Evolutionary conservation across 176 grass and related monocot genomes (phyloP).

Genomic region (Panicum miliaceum): DNA sequence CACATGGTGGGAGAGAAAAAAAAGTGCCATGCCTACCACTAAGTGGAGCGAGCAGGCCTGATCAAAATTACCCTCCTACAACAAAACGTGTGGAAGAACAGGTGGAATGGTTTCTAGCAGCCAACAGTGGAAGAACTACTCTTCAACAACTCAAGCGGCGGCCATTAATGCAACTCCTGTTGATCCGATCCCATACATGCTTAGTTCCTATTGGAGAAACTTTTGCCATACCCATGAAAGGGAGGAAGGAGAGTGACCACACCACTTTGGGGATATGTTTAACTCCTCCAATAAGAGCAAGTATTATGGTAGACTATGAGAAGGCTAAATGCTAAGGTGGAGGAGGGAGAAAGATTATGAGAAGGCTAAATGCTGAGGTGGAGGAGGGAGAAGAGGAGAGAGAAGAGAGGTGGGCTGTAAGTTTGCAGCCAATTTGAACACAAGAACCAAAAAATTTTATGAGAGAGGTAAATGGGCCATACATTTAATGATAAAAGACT

Average conservation of each 20-base stretch:
- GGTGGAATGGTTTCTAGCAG: not conserved
- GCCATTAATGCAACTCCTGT: constrained; percentile 59
- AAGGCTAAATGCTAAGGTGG: too few relatives aligned
- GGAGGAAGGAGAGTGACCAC: constrained; percentile 22
- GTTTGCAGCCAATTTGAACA: too few relatives aligned
- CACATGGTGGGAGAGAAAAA: not conserved
- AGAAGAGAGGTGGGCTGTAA: too few relatives aligned
- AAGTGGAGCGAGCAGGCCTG: not conserved
- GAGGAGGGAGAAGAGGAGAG: too few relatives aligned
- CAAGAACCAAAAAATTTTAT: too few relatives aligned
- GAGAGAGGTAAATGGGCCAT: too few relatives aligned
- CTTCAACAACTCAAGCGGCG: not conserved
- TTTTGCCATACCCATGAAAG: constrained; percentile 47
- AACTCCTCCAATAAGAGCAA: constrained; percentile 44
- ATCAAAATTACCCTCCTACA: constrained; percentile 5
- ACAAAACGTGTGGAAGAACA: not conserved
- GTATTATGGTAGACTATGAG: too few relatives aligned
- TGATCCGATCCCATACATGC: constrained; percentile 1
- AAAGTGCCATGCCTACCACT: not conserved
- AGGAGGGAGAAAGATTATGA: too few relatives aligned
- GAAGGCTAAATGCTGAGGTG: too few relatives aligned
- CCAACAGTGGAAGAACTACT: constrained; percentile 18
- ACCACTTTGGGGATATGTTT: constrained; percentile 34
- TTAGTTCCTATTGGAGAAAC: constrained; percentile 47
- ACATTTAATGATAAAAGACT: too few relatives aligned